Conservation (phyloP, 208 protist species). For the Acanthamoeba sp. region DNA sequence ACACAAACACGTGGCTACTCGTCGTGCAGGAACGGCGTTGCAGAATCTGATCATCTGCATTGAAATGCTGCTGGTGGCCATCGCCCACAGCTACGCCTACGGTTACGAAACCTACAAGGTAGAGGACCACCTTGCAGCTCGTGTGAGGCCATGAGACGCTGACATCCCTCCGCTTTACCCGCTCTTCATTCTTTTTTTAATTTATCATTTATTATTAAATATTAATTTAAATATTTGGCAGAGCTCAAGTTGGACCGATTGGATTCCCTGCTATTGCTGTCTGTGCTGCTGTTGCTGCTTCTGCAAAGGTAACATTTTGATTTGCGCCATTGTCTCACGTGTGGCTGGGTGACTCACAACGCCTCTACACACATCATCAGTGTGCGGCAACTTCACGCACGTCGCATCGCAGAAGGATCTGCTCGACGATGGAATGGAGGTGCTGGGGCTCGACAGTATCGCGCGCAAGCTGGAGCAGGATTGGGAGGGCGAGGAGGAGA, state of each 20-base stretch:
- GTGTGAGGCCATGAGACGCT: too few relatives aligned
- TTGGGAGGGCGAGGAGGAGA: not conserved
- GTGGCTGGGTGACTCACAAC: not conserved
- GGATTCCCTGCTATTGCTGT: constrained; percentile 40
- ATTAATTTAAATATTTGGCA: not conserved
- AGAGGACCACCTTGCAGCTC: too few relatives aligned
- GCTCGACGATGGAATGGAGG: constrained; percentile 35
- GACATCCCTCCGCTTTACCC: too few relatives aligned
- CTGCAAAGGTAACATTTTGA: not conserved
- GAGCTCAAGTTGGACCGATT: constrained; percentile 50
- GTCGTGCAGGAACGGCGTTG: constrained; percentile 85
- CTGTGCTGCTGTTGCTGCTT: constrained; percentile 57
- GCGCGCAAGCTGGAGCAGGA: constrained; percentile 14
- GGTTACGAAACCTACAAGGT: constrained; percentile 52
- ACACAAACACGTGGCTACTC: too few relatives aligned
- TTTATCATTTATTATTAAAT: too few relatives aligned
- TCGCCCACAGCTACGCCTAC: constrained; percentile 86
- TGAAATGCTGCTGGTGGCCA: constrained; percentile 91
- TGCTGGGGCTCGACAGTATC: constrained; percentile 32
- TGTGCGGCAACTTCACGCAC: constrained; percentile 58
- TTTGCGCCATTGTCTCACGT: not conserved
- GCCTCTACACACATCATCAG: not conserved
- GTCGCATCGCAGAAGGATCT: constrained; percentile 46
- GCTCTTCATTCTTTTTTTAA: not conserved
- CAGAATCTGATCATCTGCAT: constrained; percentile 93